phyloP scores from a whole-genome alignment of 306 rosid genomes.

The Leucaena leucocephala region DNA sequence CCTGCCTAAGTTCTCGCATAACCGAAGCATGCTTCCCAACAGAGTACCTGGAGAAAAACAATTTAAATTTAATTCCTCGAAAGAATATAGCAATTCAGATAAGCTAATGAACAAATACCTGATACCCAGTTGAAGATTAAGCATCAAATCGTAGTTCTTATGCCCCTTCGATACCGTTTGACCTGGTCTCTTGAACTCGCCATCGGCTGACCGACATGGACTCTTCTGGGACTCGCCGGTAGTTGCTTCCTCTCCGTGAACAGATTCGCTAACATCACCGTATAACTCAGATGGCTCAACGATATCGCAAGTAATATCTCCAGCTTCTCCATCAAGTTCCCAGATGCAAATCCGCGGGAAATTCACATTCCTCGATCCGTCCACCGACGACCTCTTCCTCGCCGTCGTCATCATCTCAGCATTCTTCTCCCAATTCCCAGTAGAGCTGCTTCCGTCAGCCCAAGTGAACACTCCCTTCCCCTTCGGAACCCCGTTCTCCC shows the following conservation, averaged over 20 bases:
- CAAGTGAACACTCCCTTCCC: conserved; percentile 54
- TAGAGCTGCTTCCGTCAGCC: conserved; percentile 32
- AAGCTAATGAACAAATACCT: conserved; percentile 29
- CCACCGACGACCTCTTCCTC: conserved; percentile 43
- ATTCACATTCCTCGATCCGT: conserved; percentile 44
- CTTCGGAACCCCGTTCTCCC: conserved; percentile 56
- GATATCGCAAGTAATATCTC: conserved; percentile 62
- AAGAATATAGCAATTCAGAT: conserved; percentile 17
- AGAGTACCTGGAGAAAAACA: conserved; percentile 38
- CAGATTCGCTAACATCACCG: conserved; percentile 45
- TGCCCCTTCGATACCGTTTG: conserved; percentile 50
- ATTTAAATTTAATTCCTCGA: neutral
- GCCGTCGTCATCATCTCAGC: conserved; percentile 12
- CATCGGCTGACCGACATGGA: conserved; percentile 43
- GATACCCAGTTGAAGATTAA: conserved; percentile 56
- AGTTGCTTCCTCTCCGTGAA: conserved; percentile 21
- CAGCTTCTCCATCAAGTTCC: conserved; percentile 64
- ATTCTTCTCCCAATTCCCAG: conserved; percentile 19
- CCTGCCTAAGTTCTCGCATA: conserved; percentile 40
- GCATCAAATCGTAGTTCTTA: conserved; percentile 57
- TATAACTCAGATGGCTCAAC: conserved; percentile 52
- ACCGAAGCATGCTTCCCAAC: conserved; percentile 55
- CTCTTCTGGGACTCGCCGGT: conserved; percentile 32
- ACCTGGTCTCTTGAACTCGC: conserved; percentile 53
- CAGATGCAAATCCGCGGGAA: conserved; percentile 59